These are phyloP conservation scores for Moesziomyces aphidis DNA, from an alignment of 1,284 basidiomycete species.

Conservation along the genomic window DNA sequence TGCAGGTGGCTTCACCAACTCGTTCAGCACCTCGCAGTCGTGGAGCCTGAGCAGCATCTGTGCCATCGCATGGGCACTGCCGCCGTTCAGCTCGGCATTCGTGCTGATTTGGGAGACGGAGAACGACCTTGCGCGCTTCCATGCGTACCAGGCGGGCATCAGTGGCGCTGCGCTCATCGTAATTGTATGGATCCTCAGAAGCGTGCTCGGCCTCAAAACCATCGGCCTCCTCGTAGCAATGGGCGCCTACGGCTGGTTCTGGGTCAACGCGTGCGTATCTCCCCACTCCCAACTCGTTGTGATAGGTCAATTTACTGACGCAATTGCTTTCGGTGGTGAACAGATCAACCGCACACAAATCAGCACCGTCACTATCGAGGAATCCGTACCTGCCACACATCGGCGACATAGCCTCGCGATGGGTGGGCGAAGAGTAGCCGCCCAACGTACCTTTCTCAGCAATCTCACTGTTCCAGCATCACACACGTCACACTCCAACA, in stretches of 20 bases:
- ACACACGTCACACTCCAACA: neutral
- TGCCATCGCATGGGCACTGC: slow-evolving; percentile 54
- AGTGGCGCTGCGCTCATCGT: slow-evolving; percentile 48
- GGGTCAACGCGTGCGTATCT: slow-evolving; percentile 60
- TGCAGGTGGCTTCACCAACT: slow-evolving; percentile 17
- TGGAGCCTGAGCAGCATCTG: slow-evolving; percentile 56
- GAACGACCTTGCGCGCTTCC: slow-evolving; percentile 59
- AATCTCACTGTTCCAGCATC: neutral
- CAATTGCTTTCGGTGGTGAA: neutral
- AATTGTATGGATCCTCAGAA: slow-evolving; percentile 50
- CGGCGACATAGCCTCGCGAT: slow-evolving; percentile 51
- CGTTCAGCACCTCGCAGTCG: slow-evolving; percentile 38
- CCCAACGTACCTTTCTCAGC: neutral
- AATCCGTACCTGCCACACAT: slow-evolving; percentile 52
- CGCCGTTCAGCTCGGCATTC: slow-evolving; percentile 54
- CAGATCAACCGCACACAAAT: slow-evolving; percentile 51
- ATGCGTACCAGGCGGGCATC: slow-evolving; percentile 60
- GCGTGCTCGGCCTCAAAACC: slow-evolving; percentile 53
- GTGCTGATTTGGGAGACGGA: slow-evolving; percentile 61
- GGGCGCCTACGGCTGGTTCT: slow-evolving; percentile 59
- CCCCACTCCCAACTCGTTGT: neutral
- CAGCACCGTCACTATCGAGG: slow-evolving; percentile 45
- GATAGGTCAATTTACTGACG: neutral
- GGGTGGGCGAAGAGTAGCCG: slow-evolving; percentile 50
- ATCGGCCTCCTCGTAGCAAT: slow-evolving; percentile 57